phyloP scores from a whole-genome alignment of 345 rosid species.

The Turnera subulata region DNA sequence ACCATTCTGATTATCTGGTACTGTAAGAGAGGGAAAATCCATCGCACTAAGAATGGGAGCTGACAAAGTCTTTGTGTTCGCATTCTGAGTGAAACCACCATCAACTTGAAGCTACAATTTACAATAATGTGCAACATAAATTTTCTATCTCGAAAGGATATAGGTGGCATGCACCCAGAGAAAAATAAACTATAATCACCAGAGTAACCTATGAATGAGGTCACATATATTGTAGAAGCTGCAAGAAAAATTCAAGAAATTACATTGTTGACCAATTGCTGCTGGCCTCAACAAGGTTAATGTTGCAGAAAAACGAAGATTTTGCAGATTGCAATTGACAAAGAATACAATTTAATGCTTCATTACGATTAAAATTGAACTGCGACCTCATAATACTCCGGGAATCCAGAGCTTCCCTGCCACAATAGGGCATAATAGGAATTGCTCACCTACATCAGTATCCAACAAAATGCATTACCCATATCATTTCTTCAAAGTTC shows the following conservation, averaged over 20 bases:
- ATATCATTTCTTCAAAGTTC: background rate
- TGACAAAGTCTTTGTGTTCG: constrained; percentile 57
- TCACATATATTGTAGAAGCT: background rate
- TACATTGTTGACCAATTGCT: background rate
- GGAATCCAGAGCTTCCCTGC: constrained; percentile 25
- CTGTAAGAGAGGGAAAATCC: constrained; percentile 85
- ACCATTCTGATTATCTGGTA: constrained; percentile 50
- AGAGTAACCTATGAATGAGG: constrained; percentile 4
- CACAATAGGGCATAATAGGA: constrained; percentile 30
- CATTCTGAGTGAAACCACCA: constrained; percentile 66
- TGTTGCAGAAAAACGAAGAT: background rate
- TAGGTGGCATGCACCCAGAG: background rate
- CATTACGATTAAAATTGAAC: constrained; percentile 4
- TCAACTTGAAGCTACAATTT: constrained; percentile 85
- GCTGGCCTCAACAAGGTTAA: background rate
- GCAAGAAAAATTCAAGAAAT: constrained; percentile 1
- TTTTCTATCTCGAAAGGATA: background rate
- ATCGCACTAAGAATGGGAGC: constrained; percentile 68
- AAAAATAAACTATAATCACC: background rate
- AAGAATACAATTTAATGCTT: too few species aligned
- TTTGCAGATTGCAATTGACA: constrained; percentile 4
- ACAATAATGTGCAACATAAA: constrained; percentile 22
- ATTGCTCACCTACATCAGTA: constrained; percentile 17
- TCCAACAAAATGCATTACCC: constrained; percentile 7
- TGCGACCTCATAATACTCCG: constrained; percentile 14